A percentile compares a stretch with the other conserved stretches of the same genome.
Evolutionary conservation across 768 basidiomycete genomes (phyloP).

Genomic region (Tricholoma bakamatsutake): DNA sequence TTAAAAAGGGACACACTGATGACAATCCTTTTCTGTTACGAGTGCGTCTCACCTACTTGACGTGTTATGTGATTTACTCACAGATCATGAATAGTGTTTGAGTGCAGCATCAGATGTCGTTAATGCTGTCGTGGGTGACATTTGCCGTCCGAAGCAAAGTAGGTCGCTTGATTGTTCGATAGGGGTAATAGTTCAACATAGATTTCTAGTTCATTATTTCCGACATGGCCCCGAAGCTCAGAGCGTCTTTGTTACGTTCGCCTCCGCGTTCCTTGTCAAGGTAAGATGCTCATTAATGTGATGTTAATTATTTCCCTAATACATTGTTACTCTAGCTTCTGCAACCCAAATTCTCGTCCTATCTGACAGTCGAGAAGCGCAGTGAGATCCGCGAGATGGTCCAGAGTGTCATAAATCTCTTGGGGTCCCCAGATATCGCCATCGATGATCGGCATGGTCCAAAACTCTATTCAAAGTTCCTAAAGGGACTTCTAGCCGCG

Average conservation of each 20-base stretch:
- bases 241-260: constrained; percentile 75
- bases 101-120: constrained; percentile 64
- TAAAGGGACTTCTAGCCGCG: constrained; percentile 63
- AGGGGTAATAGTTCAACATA: constrained; percentile 1
- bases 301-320: not conserved
- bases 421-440: constrained; percentile 64
- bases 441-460: constrained; percentile 81
- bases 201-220: constrained; percentile 42
- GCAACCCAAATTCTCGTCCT: constrained; percentile 65
- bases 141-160: constrained; percentile 55
- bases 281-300: constrained; percentile 26
- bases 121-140: constrained; percentile 49
- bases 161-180: constrained; percentile 15
- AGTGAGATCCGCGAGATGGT: constrained; percentile 58
- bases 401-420: constrained; percentile 58
- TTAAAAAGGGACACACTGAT: constrained; percentile 53
- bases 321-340: constrained; percentile 44
- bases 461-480: constrained; percentile 74
- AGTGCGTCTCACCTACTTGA: constrained; percentile 36
- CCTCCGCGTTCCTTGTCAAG: constrained; percentile 79
- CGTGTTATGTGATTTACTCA: not conserved
- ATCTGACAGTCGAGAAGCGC: constrained; percentile 54
- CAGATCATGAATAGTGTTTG: constrained; percentile 43
- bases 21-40: constrained; percentile 63
- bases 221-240: constrained; percentile 77